These are phyloP conservation scores for Lecanoromycetidae sp. DNA, from an alignment of 2,329 filamentous ascomycete species.

Conservation along the genomic window DNA sequence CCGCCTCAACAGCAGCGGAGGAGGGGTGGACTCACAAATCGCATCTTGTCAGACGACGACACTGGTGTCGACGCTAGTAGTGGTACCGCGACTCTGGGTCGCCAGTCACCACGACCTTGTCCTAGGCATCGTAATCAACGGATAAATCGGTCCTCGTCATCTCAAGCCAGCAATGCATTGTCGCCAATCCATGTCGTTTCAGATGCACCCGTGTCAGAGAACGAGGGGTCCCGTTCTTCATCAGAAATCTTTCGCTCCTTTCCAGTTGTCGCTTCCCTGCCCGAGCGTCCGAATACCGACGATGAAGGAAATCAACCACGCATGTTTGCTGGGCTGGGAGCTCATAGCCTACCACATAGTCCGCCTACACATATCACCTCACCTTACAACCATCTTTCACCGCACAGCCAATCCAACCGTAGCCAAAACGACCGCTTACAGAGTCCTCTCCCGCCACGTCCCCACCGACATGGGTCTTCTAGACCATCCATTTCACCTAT, in stretches of 20 bases:
- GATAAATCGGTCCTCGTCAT: neutral
- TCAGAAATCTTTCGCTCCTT: constrained; percentile 1
- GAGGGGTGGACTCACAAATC: neutral
- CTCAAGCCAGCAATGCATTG: neutral
- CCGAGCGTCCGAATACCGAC: too few relatives aligned
- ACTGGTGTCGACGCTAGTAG: constrained; percentile 3
- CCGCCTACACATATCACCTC: too few relatives aligned
- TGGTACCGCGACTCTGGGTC: constrained; percentile 8
- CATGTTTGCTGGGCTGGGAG: too few relatives aligned
- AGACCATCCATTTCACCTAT: constrained; percentile 4
- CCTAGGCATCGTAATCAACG: neutral
- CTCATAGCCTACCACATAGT: too few relatives aligned
- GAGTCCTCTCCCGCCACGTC: neutral
- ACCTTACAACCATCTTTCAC: too few relatives aligned
- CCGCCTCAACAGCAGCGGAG: constrained; percentile 3
- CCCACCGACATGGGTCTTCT: neutral
- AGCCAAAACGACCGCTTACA: neutral
- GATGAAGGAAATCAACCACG: too few relatives aligned
- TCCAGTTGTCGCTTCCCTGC: neutral
- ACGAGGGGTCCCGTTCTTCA: neutral
- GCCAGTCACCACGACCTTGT: neutral
- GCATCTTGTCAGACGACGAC: constrained; percentile 7
- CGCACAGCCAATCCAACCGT: too few relatives aligned
- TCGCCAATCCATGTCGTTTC: constrained; percentile 3
- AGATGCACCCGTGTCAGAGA: constrained; percentile 4